Base-by-base conservation (phyloP, 805 yeast species). In the Nakazawaea peltata region DNA sequence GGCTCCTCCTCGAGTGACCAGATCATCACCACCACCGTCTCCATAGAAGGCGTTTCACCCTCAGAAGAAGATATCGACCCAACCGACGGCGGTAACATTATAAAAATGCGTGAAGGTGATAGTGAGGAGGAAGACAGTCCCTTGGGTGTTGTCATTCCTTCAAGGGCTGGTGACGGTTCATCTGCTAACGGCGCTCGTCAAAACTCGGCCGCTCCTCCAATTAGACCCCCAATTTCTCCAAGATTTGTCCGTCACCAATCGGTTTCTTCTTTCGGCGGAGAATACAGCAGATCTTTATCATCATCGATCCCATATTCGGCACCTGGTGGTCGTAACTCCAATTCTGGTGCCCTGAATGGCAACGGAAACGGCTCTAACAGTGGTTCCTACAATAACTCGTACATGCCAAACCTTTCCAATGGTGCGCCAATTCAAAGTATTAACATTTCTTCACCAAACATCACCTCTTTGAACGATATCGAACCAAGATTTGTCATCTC, bases 401-500 rank as follows among this genome's bases (percentile, higher is more conserved):
- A 63, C 40, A 55, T 69, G 40, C 78, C 78, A 19, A 66, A 67
- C 43, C 51, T 71, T 31, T 61, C 75, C 8, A 72, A 74, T 47
- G 81, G 79, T 15, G 77, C 72, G 44, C 59, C 71, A 6, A 74
- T 74, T 37, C 63, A 65, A 17, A 77, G 85, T 10, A 79, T 75
- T 38, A 74, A 77, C 40, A 74, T 82, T 37, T 77, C 76, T 36
- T 80, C 88, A 0, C 92, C 92, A 3, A 71, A 68, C 34, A 81
- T 81, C 5, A 54, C 73, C 5, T 51, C 63, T 27, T 58, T 74
- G 14, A 63, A 67, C 12, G 68, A 76, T 22, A 77, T 87, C n/a
- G 96, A 86, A 51, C 82, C 94, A 12, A 67, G 95, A 28, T 86
- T 87, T 51, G 76, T 87, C 33, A 81, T 87, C 26, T 82, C 94